Evolutionary conservation across 768 basidiomycete species (phyloP).

Genomic region (Phanerodontia chrysosporium): DNA sequence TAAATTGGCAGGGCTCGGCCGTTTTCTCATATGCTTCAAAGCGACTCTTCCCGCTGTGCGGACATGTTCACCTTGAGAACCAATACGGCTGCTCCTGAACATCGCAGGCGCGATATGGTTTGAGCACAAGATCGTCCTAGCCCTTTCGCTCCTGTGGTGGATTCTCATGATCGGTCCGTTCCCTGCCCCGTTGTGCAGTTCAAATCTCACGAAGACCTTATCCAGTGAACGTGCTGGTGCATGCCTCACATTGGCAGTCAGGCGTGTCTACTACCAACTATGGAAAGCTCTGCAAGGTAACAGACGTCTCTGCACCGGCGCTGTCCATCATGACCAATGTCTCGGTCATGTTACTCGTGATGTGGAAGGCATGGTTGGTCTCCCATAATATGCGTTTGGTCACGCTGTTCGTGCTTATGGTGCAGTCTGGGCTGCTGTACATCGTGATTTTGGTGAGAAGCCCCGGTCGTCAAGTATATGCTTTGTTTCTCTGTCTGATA

Average conservation of each 20-base stretch:
- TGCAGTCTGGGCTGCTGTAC: constrained; percentile 10
- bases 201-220: neutral
- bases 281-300: constrained; percentile 7
- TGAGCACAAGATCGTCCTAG: neutral
- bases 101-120: constrained; percentile 12
- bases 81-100: too few relatives aligned
- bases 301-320: constrained; percentile 6
- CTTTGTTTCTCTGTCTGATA: neutral
- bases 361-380: constrained; percentile 7
- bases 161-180: constrained; percentile 1
- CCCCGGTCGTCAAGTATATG: too few relatives aligned
- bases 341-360: constrained; percentile 8
- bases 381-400: neutral
- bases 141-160: constrained; percentile 11
- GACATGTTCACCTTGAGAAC: too few relatives aligned
- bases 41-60: too few relatives aligned
- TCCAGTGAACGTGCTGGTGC: constrained; percentile 6
- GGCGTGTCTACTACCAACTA: constrained; percentile 11
- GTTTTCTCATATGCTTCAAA: too few relatives aligned
- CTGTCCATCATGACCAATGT: constrained; percentile 10
- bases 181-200: neutral
- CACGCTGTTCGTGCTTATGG: constrained; percentile 7
- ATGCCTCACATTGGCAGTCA: constrained; percentile 6
- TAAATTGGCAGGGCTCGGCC: too few relatives aligned
- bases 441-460: constrained; percentile 7